Percentiles rank a stretch among this genome's conserved stretches.
phyloP scores from a whole-genome alignment of 169 alveolate genomes.

The Cyclospora cayetanensis region DNA sequence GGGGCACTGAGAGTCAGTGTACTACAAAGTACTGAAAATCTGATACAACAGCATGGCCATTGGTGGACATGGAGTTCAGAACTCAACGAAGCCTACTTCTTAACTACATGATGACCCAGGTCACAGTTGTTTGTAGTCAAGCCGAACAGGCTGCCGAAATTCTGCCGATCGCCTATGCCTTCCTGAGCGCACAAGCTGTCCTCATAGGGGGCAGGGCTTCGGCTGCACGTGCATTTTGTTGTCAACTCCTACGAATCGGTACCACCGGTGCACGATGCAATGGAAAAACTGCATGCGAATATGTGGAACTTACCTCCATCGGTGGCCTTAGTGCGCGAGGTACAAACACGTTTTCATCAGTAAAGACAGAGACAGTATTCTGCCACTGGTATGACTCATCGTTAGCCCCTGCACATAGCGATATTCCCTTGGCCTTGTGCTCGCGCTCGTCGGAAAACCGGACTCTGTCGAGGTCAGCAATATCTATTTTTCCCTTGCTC shows the following conservation, averaged over 20 bases:
- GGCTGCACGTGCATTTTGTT: too few relatives aligned
- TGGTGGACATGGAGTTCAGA: neutral
- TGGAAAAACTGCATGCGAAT: too few relatives aligned
- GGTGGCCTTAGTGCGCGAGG: neutral
- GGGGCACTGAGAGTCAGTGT: neutral
- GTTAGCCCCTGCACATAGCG: neutral
- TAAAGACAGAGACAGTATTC: neutral
- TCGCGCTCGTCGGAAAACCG: neutral
- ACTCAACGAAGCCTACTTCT: constrained; percentile 1
- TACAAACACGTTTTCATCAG: neutral
- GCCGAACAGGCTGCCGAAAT: neutral
- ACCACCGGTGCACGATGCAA: too few relatives aligned
- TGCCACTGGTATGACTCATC: neutral
- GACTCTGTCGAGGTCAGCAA: neutral
- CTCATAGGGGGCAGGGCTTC: too few relatives aligned
- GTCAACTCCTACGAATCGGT: too few relatives aligned
- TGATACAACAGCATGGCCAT: too few relatives aligned
- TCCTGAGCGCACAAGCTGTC: constrained; percentile 3
- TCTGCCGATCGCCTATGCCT: neutral
- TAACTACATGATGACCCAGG: constrained; percentile 49
- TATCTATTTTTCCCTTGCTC: neutral
- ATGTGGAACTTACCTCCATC: neutral
- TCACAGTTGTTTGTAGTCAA: neutral
- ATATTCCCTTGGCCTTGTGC: neutral
- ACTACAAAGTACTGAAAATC: too few relatives aligned